Conservation (phyloP, 2,329 filamentous ascomycete species). For the Aspergillus alliaceus region DNA sequence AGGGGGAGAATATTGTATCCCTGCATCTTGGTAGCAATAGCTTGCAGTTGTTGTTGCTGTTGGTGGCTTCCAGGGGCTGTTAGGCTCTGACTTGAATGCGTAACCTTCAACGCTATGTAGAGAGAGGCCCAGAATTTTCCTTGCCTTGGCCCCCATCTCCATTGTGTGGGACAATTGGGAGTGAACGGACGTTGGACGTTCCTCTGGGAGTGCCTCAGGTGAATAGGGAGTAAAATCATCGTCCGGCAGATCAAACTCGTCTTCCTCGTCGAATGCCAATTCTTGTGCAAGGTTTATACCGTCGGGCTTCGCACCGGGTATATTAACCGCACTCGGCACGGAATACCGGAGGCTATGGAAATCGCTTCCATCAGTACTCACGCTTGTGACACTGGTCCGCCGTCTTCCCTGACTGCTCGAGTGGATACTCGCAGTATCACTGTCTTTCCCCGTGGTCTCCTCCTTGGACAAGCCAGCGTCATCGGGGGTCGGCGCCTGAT, state of each 20-base stretch:
- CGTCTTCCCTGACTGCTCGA: constrained; percentile 65
- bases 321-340: constrained; percentile 58
- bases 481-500: constrained; percentile 54
- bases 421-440: constrained; percentile 70
- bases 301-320: constrained; percentile 57
- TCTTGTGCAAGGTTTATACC: constrained; percentile 86
- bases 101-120: constrained; percentile 31
- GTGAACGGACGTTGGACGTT: constrained; percentile 42
- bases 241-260: constrained; percentile 61
- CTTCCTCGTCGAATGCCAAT: constrained; percentile 80
- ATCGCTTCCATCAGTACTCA: constrained; percentile 51
- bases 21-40: constrained; percentile 66
- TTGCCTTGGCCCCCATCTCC: constrained; percentile 41
- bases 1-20: constrained; percentile 80
- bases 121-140: constrained; percentile 47
- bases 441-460: constrained; percentile 54
- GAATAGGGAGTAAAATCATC: constrained; percentile 67
- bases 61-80: constrained; percentile 52
- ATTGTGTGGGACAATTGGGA: constrained; percentile 37
- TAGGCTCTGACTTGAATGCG: constrained; percentile 24
- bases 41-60: not conserved
- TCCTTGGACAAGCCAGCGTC: constrained; percentile 52
- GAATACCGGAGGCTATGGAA: constrained; percentile 69
- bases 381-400: constrained; percentile 58
- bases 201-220: constrained; percentile 44